Evolutionary conservation across 2,329 filamentous ascomycete genomes (phyloP), one percentile per base, ranked within the genome.

Genomic region (Alternaria metachromatica): DNA sequence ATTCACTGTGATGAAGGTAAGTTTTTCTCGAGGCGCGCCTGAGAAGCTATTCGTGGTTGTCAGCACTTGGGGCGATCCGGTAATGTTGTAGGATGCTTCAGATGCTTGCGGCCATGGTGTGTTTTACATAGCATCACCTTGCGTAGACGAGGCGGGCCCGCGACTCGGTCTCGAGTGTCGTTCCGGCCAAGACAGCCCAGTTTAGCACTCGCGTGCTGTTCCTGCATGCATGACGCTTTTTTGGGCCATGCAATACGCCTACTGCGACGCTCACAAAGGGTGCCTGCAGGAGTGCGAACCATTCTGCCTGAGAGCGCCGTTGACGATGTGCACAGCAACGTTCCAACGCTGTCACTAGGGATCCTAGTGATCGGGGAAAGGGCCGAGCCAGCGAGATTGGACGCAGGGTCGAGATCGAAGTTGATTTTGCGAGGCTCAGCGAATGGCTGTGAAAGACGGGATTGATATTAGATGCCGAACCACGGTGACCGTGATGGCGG

Each of bases 191-290:
- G 60, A 58, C 49, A 48, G 55, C 68, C 67, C 51, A 56, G 67
- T 70, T 61, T 63, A 73, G 67, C 58, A 58, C 49, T 21, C 33
- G 48, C 51, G 43, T 57, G 37, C 55, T 63, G 64, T 68, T 58
- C 64, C 62, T 68, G 68, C 68, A 72, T 70, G 66, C 65, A 68
- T 48, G 55, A 57, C 62, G 58, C 51, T 51, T 61, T 33, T 57
- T 54, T 57, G 28, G 59, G 46, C 55, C 59, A 58, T 45, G 55
- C 69, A 60, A 50, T 68, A 62, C 65, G 55, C 43, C 64, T 53
- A 53, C 56, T 55, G 62, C 58, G 48, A 46, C 50, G 45, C 33
- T 59, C 37, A 54, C 55, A 9, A 30, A 55, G 55, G 41, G 37
- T 21, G 10, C 28, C 6, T 53, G 33, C 20, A 18, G 46, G 30